Conservation (phyloP, 2,329 filamentous ascomycete species). For the Pseudogymnoascus sp. region DNA sequence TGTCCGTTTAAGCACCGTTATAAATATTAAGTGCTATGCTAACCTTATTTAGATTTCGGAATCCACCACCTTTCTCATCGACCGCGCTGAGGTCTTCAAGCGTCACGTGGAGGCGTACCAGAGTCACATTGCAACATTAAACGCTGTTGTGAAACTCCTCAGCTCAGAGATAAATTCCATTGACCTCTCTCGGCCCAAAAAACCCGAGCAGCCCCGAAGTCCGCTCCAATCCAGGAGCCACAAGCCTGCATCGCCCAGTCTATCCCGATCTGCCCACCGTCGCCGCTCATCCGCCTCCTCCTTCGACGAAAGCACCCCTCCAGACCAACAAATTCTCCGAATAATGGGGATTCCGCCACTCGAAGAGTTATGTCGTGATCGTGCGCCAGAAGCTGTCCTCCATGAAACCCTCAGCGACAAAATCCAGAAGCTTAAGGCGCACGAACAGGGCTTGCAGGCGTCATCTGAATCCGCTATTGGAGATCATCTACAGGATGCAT, state of each 20-base stretch:
- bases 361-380: conserved; percentile 25
- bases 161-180: conserved; percentile 35
- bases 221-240: conserved; percentile 16
- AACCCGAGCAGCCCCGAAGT: conserved; percentile 15
- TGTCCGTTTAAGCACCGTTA: conserved; percentile 31
- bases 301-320: conserved; percentile 34
- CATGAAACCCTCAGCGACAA: conserved; percentile 32
- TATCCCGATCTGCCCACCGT: conserved; percentile 20
- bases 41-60: conserved; percentile 39
- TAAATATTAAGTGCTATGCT: not conserved
- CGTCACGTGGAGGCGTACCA: conserved; percentile 38
- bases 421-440: conserved; percentile 36
- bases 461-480: conserved; percentile 41
- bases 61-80: conserved; percentile 45
- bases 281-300: conserved; percentile 30
- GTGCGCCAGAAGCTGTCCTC: conserved; percentile 22
- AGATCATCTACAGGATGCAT: conserved; percentile 40
- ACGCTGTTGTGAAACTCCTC: conserved; percentile 36
- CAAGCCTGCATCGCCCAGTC: conserved; percentile 18
- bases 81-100: conserved; percentile 38
- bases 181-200: conserved; percentile 4
- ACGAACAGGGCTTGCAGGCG: conserved; percentile 41
- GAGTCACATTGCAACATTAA: conserved; percentile 38
- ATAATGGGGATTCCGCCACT: conserved; percentile 40
- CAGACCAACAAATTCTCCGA: conserved; percentile 38